Evolutionary conservation across 2,329 filamentous ascomycete genomes (phyloP), one percentile per base, ranked within the genome.

Genomic region (Rutstroemia sp.): DNA sequence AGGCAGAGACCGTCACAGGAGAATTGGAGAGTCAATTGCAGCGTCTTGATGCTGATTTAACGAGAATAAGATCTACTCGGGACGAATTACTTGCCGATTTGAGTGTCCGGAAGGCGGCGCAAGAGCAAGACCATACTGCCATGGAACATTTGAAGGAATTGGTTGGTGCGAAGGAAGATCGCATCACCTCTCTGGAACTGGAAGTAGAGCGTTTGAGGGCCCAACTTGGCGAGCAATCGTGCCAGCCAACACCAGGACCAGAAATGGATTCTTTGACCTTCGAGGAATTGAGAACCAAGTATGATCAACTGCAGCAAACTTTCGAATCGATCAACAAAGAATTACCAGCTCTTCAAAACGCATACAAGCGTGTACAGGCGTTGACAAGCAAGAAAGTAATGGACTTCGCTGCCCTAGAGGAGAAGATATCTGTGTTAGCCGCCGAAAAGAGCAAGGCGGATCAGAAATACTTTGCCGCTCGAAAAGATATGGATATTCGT

Each of bases 371-470:
- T 71, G 88, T 92, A 52, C 90, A 92, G 68, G 84, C 85, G 21
- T 73, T 96, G 57, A 91, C 91, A 7, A 86, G 87, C 52, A 92
- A 90, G 74, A 97, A 96, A 72, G 84, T 95, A 37, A 80, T 87
- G 65, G 91, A 96, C 60, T 83, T 88, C 52, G 76, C 79, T 5
- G 77, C 80, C 4, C 75, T 90, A 68, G 92, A 97, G 73, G 91
- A 96, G 56, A 88, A 87, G 60, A 77, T 92, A 39, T 75, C 82
- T 18, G 77, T 88, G 23, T 75, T 95, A 19, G 83, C 82, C 42
- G 89, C 90, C 0, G 91, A 99, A 72, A 99, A 99, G 75, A 85
- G 87, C 62, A 97, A 96, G 72, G 92, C 92, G 1, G 94, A 99
- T 67, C 92, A 97, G 69, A 97, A 97, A 72, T 99, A 95, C 70